A percentile compares a stretch with the other conserved stretches of the same genome.
Conservation (phyloP, 345 rosid species). For the Noccaea caerulescens region DNA sequence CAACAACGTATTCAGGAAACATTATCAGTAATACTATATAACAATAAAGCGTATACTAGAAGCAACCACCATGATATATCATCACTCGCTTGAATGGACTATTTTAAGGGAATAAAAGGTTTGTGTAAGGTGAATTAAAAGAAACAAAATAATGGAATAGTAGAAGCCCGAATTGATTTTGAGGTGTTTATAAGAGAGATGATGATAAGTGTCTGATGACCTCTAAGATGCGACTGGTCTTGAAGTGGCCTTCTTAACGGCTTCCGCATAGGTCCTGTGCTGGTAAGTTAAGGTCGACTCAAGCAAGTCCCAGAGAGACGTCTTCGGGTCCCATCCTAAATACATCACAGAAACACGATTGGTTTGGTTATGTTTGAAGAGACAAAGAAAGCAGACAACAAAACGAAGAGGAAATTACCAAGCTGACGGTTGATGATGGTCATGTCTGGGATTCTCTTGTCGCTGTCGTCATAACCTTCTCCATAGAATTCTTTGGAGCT, state of each 20-base stretch:
- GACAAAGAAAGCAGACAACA: neutral
- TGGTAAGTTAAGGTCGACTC: conserved; percentile 96
- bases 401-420: conserved; percentile 49
- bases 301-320: conserved; percentile 93
- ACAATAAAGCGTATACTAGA: conserved; percentile 36
- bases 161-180: conserved; percentile 20
- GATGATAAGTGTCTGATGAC: conserved; percentile 12
- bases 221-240: conserved; percentile 62
- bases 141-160: conserved; percentile 28
- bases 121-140: conserved; percentile 17
- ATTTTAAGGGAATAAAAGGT: conserved; percentile 23
- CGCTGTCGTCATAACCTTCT: conserved; percentile 95
- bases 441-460: conserved; percentile 99
- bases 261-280: conserved; percentile 95
- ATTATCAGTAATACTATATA: conserved; percentile 38
- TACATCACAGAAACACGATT: neutral
- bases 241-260: conserved; percentile 71
- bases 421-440: conserved; percentile 91
- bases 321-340: conserved; percentile 96
- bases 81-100: conserved; percentile 34
- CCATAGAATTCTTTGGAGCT: conserved; percentile 96
- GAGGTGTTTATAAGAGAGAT: neutral
- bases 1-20: conserved; percentile 20
- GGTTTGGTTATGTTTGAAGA: conserved; percentile 8
- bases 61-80: conserved; percentile 39